Evolutionary conservation across 1,139 yeast genomes (phyloP), one percentile per base, ranked within the genome.

Genomic region (Hemisphaericaspora lyxosophila): DNA sequence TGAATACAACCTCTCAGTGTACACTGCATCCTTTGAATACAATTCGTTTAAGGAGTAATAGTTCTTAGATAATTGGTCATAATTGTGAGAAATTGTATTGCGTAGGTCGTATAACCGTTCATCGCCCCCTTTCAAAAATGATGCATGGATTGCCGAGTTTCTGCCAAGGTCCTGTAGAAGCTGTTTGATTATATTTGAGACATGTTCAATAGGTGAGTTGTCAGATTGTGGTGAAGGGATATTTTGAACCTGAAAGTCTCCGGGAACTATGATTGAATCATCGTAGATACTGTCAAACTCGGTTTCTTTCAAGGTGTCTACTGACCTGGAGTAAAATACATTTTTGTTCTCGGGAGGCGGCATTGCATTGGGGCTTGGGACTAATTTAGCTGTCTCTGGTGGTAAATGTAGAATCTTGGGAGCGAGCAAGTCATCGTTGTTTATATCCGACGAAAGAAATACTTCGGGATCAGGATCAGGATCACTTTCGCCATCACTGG

Each of bases 11-110:
- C 45, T 41, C 13, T 51, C 44, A 23, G 68, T 65, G 13, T 57
- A 55, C 1, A 50, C 45, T 2, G 60, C 51, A 31, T 78, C 80
- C 5, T 62, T 56, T 1, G 58, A 49, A 48, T 78, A 79, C 1
- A 78, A 54, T 49, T 79, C 85, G 40, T 62, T 59, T 41, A 76
- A 62, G 1, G 81, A 69, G 38, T 68, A 69, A 44, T 70, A 67
- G 30, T 67, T 62, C 35, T 70, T 73, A 1, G 72, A 64, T 6
- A 76, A 45, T 38, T 67, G 68, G 20, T 53, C 55, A 27, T 72
- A 61, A 35, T 57, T 49, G 34, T 51, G 55, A 1, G 48, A 36
- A 3, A 69, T 54, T 46, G 48, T 47, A 12, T 43, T 45, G 36
- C 82, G 51, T 2, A 60, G 48, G 11, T 52, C 44, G 22, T 52